Evolutionary conservation across 441 rosid genomes (phyloP), one percentile per base, ranked within the genome.

Genomic region (Bruguiera hainesii): DNA sequence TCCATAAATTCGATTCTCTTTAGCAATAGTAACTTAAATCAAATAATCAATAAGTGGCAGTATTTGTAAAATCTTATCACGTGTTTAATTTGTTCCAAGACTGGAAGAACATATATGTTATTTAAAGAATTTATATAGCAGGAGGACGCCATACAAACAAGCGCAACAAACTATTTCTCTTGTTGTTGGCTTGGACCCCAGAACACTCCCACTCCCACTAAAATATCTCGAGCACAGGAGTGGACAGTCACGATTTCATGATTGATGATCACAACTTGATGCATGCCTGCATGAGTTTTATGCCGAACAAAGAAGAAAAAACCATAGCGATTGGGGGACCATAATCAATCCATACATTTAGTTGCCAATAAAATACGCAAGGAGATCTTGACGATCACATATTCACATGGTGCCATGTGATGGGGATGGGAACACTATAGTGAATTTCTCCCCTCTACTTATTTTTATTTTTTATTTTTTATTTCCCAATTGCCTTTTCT

Each of bases 341-440:
- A 84, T 77, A 71, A 78, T 70, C 77, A 67, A 70, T 81, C 91
- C 86, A 84, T 80, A 71, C 85, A 82, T 68, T 71, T 73, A 73
- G 31, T 72, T 74, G 70, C 82, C 65, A 71, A 69, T 76, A 58
- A 70, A 66, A 70, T 42, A 69, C 67, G 62, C 67, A 53, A 60
- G 51, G 29, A 63, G 60, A 76, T 75, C 73, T 23, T 66, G 55
- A 67, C 1, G 5, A 13, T 42, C 48, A 42, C 48, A 0, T 2
- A 3, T 13, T 80, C 88, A 85, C 92, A 81, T 82, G 88, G 74
- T 57, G 53, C 57, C 92, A 87, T 85, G 87, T 80, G 85, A 82
- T 53, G 73, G 74, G 81, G 64, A 72, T 75, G 81, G 78, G 74
- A 53, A 55, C 71, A 61, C 18, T 72, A 60, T 72, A 60, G 48